Evolutionary conservation across 2,329 filamentous ascomycete genomes (phyloP).

Genomic region (Penicillium janthinellum): DNA sequence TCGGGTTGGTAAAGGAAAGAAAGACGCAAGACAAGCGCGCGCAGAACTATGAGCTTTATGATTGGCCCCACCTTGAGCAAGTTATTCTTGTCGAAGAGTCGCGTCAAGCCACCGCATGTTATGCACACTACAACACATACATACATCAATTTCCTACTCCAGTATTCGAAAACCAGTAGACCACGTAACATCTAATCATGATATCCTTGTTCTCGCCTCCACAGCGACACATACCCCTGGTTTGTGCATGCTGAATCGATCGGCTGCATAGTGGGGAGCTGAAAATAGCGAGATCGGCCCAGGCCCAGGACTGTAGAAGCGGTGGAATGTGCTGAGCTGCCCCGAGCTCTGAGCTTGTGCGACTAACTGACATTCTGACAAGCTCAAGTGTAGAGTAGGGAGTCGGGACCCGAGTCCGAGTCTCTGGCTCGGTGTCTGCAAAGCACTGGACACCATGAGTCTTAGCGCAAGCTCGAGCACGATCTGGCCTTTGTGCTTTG

Average conservation of each 20-base stretch:
- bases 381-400: neutral
- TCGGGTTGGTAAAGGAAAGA: neutral
- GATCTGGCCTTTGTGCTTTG: neutral
- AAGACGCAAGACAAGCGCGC: neutral
- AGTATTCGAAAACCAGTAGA: neutral
- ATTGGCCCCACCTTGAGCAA: neutral
- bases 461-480: neutral
- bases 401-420: neutral
- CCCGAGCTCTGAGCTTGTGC: neutral
- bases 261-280: conserved; percentile 6
- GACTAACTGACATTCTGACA: no score
- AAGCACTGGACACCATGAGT: neutral
- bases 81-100: neutral
- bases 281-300: conserved; percentile 12
- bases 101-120: neutral
- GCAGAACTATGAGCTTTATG: neutral
- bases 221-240: conserved; percentile 14
- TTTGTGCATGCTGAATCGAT: conserved; percentile 13
- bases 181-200: neutral
- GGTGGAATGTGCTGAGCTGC: conserved; percentile 2
- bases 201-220: neutral
- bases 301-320: neutral
- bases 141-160: neutral
- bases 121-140: neutral
- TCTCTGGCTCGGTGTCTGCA: neutral